Evolutionary conservation across 225 moss, liverwort and hornwort species (phyloP).

Genomic region (Sphagnum tenellum): DNA sequence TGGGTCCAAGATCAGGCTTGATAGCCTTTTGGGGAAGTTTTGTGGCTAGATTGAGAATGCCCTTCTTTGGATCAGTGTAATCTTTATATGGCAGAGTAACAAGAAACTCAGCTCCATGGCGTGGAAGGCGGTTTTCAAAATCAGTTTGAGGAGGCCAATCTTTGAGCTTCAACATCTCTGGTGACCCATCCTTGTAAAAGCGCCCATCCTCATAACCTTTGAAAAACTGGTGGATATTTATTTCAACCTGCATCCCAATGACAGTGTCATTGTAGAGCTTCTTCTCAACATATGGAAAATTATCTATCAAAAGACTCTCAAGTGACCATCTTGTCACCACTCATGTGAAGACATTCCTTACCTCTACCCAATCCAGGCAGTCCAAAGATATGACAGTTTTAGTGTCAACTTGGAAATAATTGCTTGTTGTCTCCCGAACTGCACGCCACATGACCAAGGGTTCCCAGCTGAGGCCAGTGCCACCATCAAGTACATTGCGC

Average conservation of each 20-base stretch:
- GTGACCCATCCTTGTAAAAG: constrained; percentile 26
- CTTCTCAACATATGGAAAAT: too few species aligned
- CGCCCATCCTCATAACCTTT: constrained; percentile 38
- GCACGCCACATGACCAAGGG: constrained; percentile 68
- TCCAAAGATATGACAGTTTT: constrained; percentile 42
- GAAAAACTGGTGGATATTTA: constrained; percentile 55
- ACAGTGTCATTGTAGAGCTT: too few species aligned
- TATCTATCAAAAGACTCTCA: too few species aligned
- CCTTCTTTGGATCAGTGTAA: constrained; percentile 47
- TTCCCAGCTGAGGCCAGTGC: constrained; percentile 63
- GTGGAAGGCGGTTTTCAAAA: constrained; percentile 58
- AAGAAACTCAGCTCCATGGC: constrained; percentile 61
- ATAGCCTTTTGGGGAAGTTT: constrained; percentile 48
- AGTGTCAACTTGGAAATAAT: constrained; percentile 36
- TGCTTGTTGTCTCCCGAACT: constrained; percentile 34
- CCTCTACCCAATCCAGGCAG: constrained; percentile 52
- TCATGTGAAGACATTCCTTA: constrained; percentile 1
- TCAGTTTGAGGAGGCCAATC: constrained; percentile 57
- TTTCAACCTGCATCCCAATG: constrained; percentile 18
- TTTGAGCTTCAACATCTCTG: constrained; percentile 52
- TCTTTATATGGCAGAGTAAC: constrained; percentile 44
- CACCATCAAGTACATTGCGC: constrained; percentile 38
- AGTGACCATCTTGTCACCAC: too few species aligned
- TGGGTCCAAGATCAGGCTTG: constrained; percentile 67
- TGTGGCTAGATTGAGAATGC: constrained; percentile 52